Base-by-base conservation (phyloP, 2,329 filamentous ascomycete genomes). In the Trematosphaeria pertusa region DNA sequence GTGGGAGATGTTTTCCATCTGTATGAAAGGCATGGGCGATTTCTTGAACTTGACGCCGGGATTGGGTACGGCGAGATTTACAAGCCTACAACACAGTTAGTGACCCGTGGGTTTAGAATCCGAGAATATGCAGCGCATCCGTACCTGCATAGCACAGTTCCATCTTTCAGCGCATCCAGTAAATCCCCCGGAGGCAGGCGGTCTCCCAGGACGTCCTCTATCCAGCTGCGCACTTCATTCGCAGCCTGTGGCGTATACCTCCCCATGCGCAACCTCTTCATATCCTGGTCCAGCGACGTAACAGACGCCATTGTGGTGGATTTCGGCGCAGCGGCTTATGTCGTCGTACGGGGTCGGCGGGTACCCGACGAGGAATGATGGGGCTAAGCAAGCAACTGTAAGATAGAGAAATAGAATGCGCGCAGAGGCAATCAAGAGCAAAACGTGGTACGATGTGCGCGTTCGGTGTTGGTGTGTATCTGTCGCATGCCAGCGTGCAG, bases 1-100 rank as follows among this genome's bases (percentile, higher is more conserved):
- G 68, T 96, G 90, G 4, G 92, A 95, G 67, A 99, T 97, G 71
- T 99, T 99, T 73, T 99, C 94, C 92, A 97, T 97, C 74, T 99
- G 94, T 31, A 97, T 93, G 70, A 99, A 99, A 0, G 94, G 94
- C 93, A 97, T 97, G 31, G 85, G 76, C 1, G 92, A 96, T 67
- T 87, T 81, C 75, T 97, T 97, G 82, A 88, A 97, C 71, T 87
- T 91, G 74, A 96, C 83, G 22, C 87, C 87, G 0, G 89, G 89
- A 12, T 87, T 83, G 19, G 89, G 88, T 28, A 88, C 73, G 22
- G 84, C 88, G 46, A 93, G 80, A 67, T 96, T 97, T 64, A 90
- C 83, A 41, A 97, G 85, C 66, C 91, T 94, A 56, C 24, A 18
- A 1, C 1, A 15, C 2, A 2, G 28, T 58, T 32, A 60, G 52